phyloP scores from a whole-genome alignment of 2,329 filamentous ascomycete species.

The Botrytis squamosa region DNA sequence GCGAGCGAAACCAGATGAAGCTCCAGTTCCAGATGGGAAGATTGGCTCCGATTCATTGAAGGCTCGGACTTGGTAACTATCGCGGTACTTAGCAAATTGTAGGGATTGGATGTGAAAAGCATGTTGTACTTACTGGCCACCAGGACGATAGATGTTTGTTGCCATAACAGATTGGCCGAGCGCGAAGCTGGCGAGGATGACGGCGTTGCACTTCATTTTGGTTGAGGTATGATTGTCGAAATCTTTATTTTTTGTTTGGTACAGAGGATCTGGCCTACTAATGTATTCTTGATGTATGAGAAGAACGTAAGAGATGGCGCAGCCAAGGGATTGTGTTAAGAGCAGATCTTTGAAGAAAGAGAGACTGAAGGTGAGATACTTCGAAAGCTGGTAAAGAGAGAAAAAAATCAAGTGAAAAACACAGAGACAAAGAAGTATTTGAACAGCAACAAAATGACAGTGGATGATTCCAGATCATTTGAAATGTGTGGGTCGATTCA shows the following conservation, averaged over 20 bases:
- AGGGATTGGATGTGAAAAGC: not conserved
- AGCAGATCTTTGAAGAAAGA: slow-evolving; percentile 18
- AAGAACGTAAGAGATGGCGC: slow-evolving; percentile 18
- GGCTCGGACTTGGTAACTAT: slow-evolving; percentile 8
- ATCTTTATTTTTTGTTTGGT: not conserved
- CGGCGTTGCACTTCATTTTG: slow-evolving; percentile 21
- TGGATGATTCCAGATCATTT: slow-evolving; percentile 16
- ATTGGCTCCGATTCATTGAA: not conserved
- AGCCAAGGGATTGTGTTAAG: slow-evolving; percentile 14
- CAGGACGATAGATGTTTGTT: slow-evolving; percentile 16
- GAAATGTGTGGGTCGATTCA: slow-evolving; percentile 6
- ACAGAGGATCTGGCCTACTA: slow-evolving; percentile 17
- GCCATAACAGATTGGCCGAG: slow-evolving; percentile 22
- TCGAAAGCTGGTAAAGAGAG: slow-evolving; percentile 14
- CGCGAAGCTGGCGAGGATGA: slow-evolving; percentile 18
- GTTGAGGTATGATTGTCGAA: not conserved
- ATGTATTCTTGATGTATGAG: slow-evolving; percentile 2
- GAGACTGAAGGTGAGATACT: slow-evolving; percentile 18
- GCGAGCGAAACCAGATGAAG: not conserved
- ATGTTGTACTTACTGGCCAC: slow-evolving; percentile 14
- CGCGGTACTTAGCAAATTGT: not conserved
- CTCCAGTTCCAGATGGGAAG: slow-evolving; percentile 9
- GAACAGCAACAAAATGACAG: slow-evolving; percentile 1
- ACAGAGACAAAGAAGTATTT: slow-evolving; percentile 9
- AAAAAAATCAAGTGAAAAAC: not conserved